These are phyloP conservation scores for Kitagawia praeruptora DNA, from an alignment of 129 eudicot species.

Conservation along the genomic window DNA sequence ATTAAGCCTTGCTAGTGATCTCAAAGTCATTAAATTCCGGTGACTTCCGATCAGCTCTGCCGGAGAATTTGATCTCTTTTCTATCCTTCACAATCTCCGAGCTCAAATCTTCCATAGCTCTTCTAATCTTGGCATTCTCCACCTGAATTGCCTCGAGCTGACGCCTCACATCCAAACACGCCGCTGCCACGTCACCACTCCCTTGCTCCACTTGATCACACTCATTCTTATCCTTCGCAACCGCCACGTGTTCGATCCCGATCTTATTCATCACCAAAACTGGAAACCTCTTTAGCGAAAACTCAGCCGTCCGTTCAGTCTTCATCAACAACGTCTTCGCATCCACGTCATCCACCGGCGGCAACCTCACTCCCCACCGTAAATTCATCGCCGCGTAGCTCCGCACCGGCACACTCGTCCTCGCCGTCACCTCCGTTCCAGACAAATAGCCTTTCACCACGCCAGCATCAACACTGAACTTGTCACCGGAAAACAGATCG, in stretches of 20 bases:
- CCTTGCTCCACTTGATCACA: conserved; percentile 15
- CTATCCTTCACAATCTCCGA: conserved; percentile 27
- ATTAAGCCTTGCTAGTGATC: background rate
- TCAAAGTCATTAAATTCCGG: conserved; percentile 2
- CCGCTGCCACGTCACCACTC: conserved; percentile 32
- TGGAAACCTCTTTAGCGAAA: conserved; percentile 37
- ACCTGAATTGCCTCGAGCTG: conserved; percentile 31
- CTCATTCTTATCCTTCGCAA: conserved; percentile 13
- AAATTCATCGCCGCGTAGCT: conserved; percentile 48
- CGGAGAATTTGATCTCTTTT: conserved; percentile 10
- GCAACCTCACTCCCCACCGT: conserved; percentile 73
- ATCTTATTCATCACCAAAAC: conserved; percentile 64
- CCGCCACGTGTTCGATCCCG: conserved; percentile 67
- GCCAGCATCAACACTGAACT: conserved; percentile 25
- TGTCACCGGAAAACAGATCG: conserved; percentile 7
- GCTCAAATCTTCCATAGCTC: conserved; percentile 37
- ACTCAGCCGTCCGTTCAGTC: conserved; percentile 32
- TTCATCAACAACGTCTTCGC: conserved; percentile 27
- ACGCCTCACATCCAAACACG: conserved; percentile 41
- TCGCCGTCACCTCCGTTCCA: conserved; percentile 47
- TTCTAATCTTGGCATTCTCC: conserved; percentile 37
- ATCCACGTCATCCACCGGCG: conserved; percentile 27
- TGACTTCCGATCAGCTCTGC: conserved; percentile 13
- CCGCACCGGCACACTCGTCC: conserved; percentile 43
- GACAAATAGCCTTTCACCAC: conserved; percentile 20